Evolutionary conservation across 495 filamentous ascomycete genomes (phyloP).

Genomic region (Trichocladium antarcticum): DNA sequence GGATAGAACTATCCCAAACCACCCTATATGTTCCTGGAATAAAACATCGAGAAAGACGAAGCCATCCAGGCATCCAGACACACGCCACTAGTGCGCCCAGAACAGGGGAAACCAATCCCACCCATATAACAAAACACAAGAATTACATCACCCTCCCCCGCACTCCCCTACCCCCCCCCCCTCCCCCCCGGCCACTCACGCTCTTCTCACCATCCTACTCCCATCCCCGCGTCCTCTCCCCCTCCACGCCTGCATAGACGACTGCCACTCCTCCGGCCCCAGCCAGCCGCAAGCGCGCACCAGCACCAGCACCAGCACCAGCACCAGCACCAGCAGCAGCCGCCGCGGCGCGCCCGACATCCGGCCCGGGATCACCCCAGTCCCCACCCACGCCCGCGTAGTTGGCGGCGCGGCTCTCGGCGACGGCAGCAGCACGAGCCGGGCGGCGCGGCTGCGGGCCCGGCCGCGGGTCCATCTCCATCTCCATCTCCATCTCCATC

Average conservation of each 20-base stretch:
- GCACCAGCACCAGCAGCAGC: neutral
- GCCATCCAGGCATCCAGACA: too few species aligned
- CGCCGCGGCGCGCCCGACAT: conserved; percentile 33
- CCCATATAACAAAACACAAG: too few species aligned
- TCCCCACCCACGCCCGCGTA: conserved; percentile 37
- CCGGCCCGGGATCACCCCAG: conserved; percentile 45
- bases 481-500: neutral
- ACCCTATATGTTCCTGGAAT: too few species aligned
- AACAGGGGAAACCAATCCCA: too few species aligned
- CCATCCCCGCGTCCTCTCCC: neutral
- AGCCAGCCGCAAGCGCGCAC: neutral
- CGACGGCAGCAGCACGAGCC: conserved; percentile 16
- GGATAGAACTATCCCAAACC: too few species aligned
- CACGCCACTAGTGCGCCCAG: too few species aligned
- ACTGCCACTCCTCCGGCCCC: neutral
- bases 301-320: neutral
- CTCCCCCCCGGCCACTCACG: conserved; percentile 20
- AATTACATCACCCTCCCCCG: conserved; percentile 34
- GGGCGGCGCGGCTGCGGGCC: conserved; percentile 2
- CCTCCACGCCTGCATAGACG: neutral
- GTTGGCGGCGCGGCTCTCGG: conserved; percentile 33
- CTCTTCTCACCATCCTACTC: neutral
- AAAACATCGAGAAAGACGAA: too few species aligned
- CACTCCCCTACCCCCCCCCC: conserved; percentile 17
- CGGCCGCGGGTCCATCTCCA: neutral